These are phyloP conservation scores for Eucalyptus pauciflora DNA, from an alignment of 345 rosid genomes.

Conservation along the genomic window DNA sequence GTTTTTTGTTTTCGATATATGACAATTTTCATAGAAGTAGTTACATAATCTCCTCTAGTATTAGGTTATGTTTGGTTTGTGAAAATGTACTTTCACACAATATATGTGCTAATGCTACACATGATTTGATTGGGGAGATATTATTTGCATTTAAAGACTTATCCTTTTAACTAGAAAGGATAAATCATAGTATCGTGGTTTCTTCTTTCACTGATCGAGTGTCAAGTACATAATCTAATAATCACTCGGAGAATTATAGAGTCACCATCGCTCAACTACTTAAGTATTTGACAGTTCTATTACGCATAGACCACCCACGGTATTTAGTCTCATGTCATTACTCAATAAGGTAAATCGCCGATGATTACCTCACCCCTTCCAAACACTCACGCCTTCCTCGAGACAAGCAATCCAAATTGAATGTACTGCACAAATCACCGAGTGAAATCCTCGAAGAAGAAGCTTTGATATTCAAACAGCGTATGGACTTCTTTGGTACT, in stretches of 20 bases:
- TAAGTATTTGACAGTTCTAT: fast-evolving
- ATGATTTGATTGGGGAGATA: background rate
- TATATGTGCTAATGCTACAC: background rate
- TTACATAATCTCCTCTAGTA: background rate
- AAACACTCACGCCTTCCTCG: background rate
- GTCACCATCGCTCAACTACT: background rate
- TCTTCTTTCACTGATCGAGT: background rate
- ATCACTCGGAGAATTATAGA: background rate
- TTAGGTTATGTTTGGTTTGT: background rate
- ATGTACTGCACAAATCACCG: background rate
- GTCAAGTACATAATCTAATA: fast-evolving
- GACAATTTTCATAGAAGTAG: no score
- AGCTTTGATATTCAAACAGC: background rate
- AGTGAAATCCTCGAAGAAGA: background rate
- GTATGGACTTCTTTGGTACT: fast-evolving
- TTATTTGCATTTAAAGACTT: background rate
- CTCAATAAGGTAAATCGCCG: no score
- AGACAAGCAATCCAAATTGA: background rate
- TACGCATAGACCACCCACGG: background rate
- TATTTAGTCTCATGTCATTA: no score
- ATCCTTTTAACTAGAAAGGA: background rate
- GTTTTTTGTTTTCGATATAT: no score
- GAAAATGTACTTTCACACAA: background rate
- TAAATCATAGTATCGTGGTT: background rate
- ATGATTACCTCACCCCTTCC: background rate